phyloP scores from a whole-genome alignment of 129 eudicot species.

The Ambrosia trifida region DNA sequence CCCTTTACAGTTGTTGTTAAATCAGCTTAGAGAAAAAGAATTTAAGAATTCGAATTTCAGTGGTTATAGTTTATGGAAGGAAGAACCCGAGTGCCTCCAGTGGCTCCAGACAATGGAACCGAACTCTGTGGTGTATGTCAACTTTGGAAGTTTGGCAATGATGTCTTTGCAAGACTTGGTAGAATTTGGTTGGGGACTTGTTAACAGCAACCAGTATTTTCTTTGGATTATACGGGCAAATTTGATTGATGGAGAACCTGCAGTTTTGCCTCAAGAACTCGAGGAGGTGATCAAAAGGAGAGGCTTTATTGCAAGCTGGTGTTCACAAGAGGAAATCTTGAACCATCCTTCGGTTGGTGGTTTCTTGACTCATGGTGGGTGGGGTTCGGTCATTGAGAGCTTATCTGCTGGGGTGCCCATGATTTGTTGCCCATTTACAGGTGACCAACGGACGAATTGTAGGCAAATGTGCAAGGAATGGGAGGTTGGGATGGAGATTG shows the following conservation, averaged over 20 bases:
- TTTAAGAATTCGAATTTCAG: conserved; percentile 10
- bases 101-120: conserved; percentile 51
- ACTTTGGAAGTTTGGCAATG: conserved; percentile 56
- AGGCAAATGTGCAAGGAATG: conserved; percentile 48
- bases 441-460: conserved; percentile 62
- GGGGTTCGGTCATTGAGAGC: conserved; percentile 63
- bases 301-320: conserved; percentile 53
- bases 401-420: conserved; percentile 47
- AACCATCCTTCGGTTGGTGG: conserved; percentile 50
- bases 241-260: conserved; percentile 39
- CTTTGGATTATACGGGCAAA: conserved; percentile 60
- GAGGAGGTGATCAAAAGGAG: conserved; percentile 31
- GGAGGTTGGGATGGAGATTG: conserved; percentile 63
- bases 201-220: conserved; percentile 45
- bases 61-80: conserved; percentile 56
- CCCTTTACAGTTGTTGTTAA: conserved; percentile 17
- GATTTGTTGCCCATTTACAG: conserved; percentile 60
- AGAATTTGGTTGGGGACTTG: conserved; percentile 71
- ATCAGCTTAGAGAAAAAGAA: background rate
- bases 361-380: conserved; percentile 60
- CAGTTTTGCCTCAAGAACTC: conserved; percentile 42
- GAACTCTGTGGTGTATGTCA: conserved; percentile 54
- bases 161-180: conserved; percentile 42
- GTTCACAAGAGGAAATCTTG: conserved; percentile 56
- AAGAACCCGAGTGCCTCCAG: conserved; percentile 44